A percentile compares a stretch with the other conserved stretches of the same genome.
Conservation (phyloP, 495 filamentous ascomycete genomes). For the Aspergillus coremiiformis region DNA sequence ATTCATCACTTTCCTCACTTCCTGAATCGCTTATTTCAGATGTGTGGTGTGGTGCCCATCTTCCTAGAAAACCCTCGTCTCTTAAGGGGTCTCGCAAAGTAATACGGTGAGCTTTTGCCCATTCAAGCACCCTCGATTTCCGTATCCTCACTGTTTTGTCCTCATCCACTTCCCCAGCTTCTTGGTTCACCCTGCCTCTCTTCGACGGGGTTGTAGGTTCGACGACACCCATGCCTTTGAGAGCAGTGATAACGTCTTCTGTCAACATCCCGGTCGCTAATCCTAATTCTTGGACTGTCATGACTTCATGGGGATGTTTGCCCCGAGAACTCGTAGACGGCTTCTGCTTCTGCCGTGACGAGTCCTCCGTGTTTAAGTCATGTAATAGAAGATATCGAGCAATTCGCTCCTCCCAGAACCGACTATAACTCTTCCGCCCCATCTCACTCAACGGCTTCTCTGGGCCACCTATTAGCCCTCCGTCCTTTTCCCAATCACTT, state of each 20-base stretch:
- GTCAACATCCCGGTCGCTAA: slow-evolving; percentile 67
- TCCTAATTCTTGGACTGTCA: slow-evolving; percentile 51
- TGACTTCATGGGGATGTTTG: slow-evolving; percentile 28
- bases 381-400: slow-evolving; percentile 52
- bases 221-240: slow-evolving; percentile 69
- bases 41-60: slow-evolving; percentile 16
- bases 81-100: slow-evolving; percentile 41
- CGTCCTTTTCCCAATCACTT: slow-evolving; percentile 60
- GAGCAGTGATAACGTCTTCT: slow-evolving; percentile 73
- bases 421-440: slow-evolving; percentile 69
- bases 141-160: slow-evolving; percentile 34
- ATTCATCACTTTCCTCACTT: slow-evolving; percentile 3
- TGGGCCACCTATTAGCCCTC: slow-evolving; percentile 74
- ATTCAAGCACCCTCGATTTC: slow-evolving; percentile 42
- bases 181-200: slow-evolving; percentile 28
- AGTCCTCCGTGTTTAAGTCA: slow-evolving; percentile 18
- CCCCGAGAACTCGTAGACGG: slow-evolving; percentile 27
- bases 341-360: slow-evolving; percentile 22
- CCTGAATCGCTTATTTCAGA: not conserved
- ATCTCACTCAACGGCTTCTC: slow-evolving; percentile 87
- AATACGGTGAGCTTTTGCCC: slow-evolving; percentile 32
- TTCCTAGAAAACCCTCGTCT: slow-evolving; percentile 41
- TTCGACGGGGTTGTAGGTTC: slow-evolving; percentile 48
- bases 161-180: slow-evolving; percentile 19
- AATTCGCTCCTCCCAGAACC: slow-evolving; percentile 78